Conservation (phyloP, 371 early-diverging fungal species). For the Funneliformis caledonium region DNA sequence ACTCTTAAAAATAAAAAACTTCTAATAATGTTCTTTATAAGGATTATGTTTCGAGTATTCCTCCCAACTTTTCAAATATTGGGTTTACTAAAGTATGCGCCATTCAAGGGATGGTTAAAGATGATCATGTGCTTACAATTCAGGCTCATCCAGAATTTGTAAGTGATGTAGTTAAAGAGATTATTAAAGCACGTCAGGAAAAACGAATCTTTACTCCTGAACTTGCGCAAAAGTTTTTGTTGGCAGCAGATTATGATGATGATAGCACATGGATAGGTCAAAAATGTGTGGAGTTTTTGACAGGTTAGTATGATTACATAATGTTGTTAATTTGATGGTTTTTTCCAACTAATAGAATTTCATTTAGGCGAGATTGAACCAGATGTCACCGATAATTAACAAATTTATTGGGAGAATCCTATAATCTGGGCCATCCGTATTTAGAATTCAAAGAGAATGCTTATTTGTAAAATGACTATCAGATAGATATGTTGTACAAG, state of each 20-base stretch:
- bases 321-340: not conserved
- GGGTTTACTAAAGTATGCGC: slow-evolving; percentile 54
- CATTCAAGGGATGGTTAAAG: slow-evolving; percentile 56
- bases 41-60: slow-evolving; percentile 64
- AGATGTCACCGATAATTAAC: no score
- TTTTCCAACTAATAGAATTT: no score
- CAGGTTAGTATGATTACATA: not conserved
- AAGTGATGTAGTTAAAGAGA: slow-evolving; percentile 54
- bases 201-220: slow-evolving; percentile 52
- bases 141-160: slow-evolving; percentile 84
- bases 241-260: slow-evolving; percentile 20
- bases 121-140: slow-evolving; percentile 64
- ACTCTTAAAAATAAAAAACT: slow-evolving; percentile 39
- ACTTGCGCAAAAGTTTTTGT: slow-evolving; percentile 12
- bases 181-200: slow-evolving; percentile 51
- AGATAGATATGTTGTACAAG: no score
- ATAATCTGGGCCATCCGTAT: no score
- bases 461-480: no score
- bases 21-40: slow-evolving; percentile 41
- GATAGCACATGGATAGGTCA: slow-evolving; percentile 27
- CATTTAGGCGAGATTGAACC: no score
- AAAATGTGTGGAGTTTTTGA: slow-evolving; percentile 17
- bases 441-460: no score
- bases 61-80: slow-evolving; percentile 56
- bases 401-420: no score